phyloP scores from a whole-genome alignment of 495 filamentous ascomycete species.

The Zalerion maritima region DNA sequence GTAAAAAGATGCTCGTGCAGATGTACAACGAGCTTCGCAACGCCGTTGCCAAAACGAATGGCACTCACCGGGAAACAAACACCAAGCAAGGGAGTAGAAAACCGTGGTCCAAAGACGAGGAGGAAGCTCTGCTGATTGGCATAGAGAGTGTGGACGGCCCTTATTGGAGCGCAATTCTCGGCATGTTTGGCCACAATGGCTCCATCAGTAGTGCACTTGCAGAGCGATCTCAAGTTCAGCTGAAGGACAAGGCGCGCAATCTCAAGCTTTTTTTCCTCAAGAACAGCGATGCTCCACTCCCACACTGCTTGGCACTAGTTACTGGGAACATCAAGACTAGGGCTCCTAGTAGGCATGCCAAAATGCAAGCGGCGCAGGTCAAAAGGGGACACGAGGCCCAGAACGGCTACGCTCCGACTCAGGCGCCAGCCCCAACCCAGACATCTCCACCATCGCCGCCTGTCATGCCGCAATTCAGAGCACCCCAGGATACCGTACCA shows the following conservation, averaged over 20 bases:
- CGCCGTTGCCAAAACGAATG: too few relatives aligned
- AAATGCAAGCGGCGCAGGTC: constrained; percentile 66
- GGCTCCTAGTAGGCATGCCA: constrained; percentile 68
- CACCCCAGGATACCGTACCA: too few relatives aligned
- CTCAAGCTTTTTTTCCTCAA: constrained; percentile 93
- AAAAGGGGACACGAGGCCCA: constrained; percentile 25
- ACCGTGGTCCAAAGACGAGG: constrained; percentile 83
- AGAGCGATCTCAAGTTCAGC: constrained; percentile 85
- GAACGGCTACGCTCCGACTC: constrained; percentile 14
- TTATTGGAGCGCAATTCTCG: constrained; percentile 90
- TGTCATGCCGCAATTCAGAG: constrained; percentile 8
- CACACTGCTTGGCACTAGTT: constrained; percentile 77
- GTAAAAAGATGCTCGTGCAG: too few relatives aligned
- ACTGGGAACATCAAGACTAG: constrained; percentile 89
- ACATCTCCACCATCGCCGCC: constrained; percentile 8
- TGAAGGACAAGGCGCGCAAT: constrained; percentile 92
- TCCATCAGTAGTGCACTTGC: constrained; percentile 75
- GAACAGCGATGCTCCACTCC: constrained; percentile 84
- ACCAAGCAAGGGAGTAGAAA: too few relatives aligned
- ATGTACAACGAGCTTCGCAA: too few relatives aligned
- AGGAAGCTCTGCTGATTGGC: constrained; percentile 83
- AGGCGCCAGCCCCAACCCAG: constrained; percentile 10
- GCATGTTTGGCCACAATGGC: constrained; percentile 72
- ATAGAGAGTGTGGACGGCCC: constrained; percentile 84
- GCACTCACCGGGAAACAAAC: too few relatives aligned